Evolutionary conservation across 163 green algal species (phyloP).

Genomic region (Chlorella variabilis): DNA sequence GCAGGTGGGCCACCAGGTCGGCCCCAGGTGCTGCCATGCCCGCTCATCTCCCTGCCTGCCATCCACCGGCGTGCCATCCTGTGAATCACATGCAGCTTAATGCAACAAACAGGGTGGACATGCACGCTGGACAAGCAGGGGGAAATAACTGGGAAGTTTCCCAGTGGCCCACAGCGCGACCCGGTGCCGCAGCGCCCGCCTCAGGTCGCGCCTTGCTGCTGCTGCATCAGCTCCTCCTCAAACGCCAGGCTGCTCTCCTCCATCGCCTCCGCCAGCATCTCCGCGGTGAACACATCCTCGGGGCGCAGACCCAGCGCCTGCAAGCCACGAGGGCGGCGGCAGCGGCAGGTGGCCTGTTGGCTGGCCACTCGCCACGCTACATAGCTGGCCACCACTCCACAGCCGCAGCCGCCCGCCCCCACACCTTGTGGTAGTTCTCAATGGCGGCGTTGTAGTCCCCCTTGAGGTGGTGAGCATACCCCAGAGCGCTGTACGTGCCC

Average conservation of each 20-base stretch:
- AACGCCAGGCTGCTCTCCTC: slow-evolving; percentile 60
- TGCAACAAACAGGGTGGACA: too few species aligned
- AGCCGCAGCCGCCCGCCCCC: too few species aligned
- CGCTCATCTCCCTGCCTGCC: too few species aligned
- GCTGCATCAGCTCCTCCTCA: slow-evolving; percentile 12
- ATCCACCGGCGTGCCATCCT: too few species aligned
- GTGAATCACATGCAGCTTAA: too few species aligned
- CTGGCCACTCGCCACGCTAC: too few species aligned
- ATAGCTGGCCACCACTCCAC: not conserved
- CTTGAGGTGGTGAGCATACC: slow-evolving; percentile 86
- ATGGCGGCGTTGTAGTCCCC: slow-evolving; percentile 67
- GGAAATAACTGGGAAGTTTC: too few species aligned
- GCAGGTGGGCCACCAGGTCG: too few species aligned
- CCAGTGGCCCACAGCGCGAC: too few species aligned
- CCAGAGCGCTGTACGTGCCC: slow-evolving; percentile 85
- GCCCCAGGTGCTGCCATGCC: too few species aligned
- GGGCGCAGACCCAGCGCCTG: slow-evolving; percentile 76
- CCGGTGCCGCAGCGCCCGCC: too few species aligned
- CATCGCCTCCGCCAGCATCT: slow-evolving; percentile 87
- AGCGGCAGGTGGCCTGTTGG: not conserved
- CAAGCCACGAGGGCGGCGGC: not conserved
- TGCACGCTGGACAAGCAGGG: too few species aligned
- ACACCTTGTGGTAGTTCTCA: slow-evolving; percentile 87
- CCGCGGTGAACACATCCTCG: slow-evolving; percentile 82
- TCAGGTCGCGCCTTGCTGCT: not conserved